These are phyloP conservation scores for Kregervanrija fluxuum DNA, from an alignment of 805 yeast genomes.

Conservation along the genomic window DNA sequence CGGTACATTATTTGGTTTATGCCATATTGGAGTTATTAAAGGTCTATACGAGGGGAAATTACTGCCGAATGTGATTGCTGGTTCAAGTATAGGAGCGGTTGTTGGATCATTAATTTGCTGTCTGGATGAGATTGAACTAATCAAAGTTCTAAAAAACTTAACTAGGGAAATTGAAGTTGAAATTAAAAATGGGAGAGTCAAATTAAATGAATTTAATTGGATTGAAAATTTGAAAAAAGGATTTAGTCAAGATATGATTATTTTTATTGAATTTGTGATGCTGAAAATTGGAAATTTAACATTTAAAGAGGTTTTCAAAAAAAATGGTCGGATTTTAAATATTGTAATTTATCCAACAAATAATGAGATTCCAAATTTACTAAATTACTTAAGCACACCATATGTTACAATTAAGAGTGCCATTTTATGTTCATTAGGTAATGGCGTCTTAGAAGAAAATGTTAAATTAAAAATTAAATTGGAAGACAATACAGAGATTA, in stretches of 20 bases:
- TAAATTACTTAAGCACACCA: slow-evolving; percentile 90
- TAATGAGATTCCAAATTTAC: slow-evolving; percentile 58
- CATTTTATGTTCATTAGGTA: slow-evolving; percentile 75
- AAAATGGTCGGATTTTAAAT: slow-evolving; percentile 73
- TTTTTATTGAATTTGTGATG: slow-evolving; percentile 72
- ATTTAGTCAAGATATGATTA: slow-evolving; percentile 76
- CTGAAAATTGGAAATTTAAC: slow-evolving; percentile 75
- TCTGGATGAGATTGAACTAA: slow-evolving; percentile 57
- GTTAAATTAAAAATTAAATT: slow-evolving; percentile 52
- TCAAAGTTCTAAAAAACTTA: slow-evolving; percentile 34
- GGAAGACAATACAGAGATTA: slow-evolving; percentile 34
- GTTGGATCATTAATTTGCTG: slow-evolving; percentile 84
- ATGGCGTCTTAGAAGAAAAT: slow-evolving; percentile 59
- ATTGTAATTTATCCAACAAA: slow-evolving; percentile 80
- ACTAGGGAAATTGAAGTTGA: slow-evolving; percentile 21
- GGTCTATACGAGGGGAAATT: slow-evolving; percentile 70
- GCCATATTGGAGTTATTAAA: slow-evolving; percentile 88
- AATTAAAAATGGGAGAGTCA: slow-evolving; percentile 14
- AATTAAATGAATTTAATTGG: slow-evolving; percentile 20
- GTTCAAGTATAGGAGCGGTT: slow-evolving; percentile 90
- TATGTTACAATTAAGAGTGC: slow-evolving; percentile 89
- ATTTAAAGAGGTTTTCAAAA: slow-evolving; percentile 85
- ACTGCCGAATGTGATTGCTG: slow-evolving; percentile 80
- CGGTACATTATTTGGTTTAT: slow-evolving; percentile 88
- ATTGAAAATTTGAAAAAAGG: slow-evolving; percentile 35